phyloP scores from a whole-genome alignment of 169 alveolate genomes.

The Eimeria mitis region DNA sequence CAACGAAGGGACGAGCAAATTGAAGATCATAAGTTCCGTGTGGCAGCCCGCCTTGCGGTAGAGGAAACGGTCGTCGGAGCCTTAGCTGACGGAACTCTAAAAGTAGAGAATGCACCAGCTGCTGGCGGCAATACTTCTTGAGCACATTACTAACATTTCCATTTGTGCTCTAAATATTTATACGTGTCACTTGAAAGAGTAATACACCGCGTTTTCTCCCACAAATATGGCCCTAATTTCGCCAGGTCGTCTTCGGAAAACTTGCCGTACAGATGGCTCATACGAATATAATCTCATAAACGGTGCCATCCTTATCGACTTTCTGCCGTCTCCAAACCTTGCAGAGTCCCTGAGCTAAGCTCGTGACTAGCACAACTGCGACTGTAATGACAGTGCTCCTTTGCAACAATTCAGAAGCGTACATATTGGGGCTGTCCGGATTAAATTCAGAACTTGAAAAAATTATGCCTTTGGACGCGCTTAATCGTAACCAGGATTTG shows the following conservation, averaged over 20 bases:
- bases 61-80: slow-evolving; percentile 50
- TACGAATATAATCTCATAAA: too few relatives aligned
- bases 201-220: not conserved
- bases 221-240: not conserved
- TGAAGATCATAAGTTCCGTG: slow-evolving; percentile 65
- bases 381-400: too few relatives aligned
- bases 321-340: too few relatives aligned
- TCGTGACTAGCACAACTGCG: too few relatives aligned
- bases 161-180: not conserved
- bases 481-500: too few relatives aligned
- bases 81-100: not conserved
- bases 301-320: too few relatives aligned
- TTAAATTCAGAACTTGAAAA: too few relatives aligned
- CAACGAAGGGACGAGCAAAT: slow-evolving; percentile 65
- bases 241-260: not conserved
- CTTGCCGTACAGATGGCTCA: too few relatives aligned
- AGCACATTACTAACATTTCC: not conserved
- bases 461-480: too few relatives aligned
- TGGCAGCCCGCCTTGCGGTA: slow-evolving; percentile 71
- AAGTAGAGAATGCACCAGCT: not conserved
- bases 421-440: too few relatives aligned
- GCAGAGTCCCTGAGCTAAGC: too few relatives aligned
- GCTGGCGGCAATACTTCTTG: not conserved
- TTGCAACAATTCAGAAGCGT: too few relatives aligned
- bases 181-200: not conserved